Evolutionary conservation across 73 alveolate genomes (phyloP), one percentile per base, ranked within the genome.

Genomic region (Paramecium primaurelia): DNA sequence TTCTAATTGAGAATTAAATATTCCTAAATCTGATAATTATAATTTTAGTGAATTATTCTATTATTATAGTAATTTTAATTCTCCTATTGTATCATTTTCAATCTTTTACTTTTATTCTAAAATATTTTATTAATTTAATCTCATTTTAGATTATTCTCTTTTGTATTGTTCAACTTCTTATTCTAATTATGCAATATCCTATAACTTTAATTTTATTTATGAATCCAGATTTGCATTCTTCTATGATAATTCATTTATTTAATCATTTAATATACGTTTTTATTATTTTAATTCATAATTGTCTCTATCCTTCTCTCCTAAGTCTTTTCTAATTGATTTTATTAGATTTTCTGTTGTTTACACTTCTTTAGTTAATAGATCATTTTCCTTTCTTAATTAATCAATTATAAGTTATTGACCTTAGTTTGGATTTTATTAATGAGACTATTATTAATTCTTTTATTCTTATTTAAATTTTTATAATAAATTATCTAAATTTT

Each of bases 241-340:
- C 34, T 80, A 26, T 42, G 77, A 11, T 42, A 80, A 26, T 45
- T 80, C 91, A 28, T 25, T 25, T 20, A 80, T 5, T 42, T 80
- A 20, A 44, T 80, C 91, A 44, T 40, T 80, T 5, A 80, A 36
- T 22, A 0, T 0, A 9, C 58, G 49, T 26, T 80, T 80, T 25
- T 80, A 20, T 32, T 80, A 80, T 26, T 80, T 80, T 14, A 80
- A 44, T 25, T 80, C 91, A 42, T 80, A 80, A 49, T 45, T 80
- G 1, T 80, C 91, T 80, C 91, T 42, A 49, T 80, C 91, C 73
- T 80, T 80, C 26, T 80, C 91, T 45, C 77, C 71, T 45, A 49
- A 25, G 2, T 80, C 91, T 80, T 42, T 80, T 49, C n/a, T 80
- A 8, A 44, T 26, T 45, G 26, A 49, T 26, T 49, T 42, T 20